phyloP scores from a whole-genome alignment of 768 basidiomycete genomes.

The Phallus indusiatus region DNA sequence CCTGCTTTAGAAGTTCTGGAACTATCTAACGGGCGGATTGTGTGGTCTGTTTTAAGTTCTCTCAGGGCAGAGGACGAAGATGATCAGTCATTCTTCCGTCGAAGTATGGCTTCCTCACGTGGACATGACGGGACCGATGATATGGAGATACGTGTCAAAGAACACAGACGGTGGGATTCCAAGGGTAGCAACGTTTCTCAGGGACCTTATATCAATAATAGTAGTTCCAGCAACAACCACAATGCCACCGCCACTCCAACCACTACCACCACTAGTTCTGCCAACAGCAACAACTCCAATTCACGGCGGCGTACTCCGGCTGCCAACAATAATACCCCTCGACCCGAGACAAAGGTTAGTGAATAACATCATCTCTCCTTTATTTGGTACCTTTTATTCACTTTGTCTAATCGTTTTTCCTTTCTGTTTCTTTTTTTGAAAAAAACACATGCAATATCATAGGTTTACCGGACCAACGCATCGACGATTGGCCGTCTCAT shows the following conservation, averaged over 20 bases:
- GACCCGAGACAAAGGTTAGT: conserved; percentile 79
- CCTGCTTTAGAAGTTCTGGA: conserved; percentile 74
- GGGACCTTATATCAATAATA: neutral
- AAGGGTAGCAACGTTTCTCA: conserved; percentile 50
- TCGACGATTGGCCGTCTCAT: conserved; percentile 78
- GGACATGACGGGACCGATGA: conserved; percentile 40
- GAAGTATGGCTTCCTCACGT: conserved; percentile 7
- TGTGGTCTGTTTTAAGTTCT: conserved; percentile 73
- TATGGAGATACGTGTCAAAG: conserved; percentile 69
- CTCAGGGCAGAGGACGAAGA: conserved; percentile 67
- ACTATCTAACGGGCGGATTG: conserved; percentile 78
- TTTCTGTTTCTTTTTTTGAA: neutral
- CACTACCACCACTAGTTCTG: no score
- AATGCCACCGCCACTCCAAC: neutral
- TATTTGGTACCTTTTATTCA: neutral
- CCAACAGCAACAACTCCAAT: conserved; percentile 30
- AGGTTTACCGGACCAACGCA: conserved; percentile 71
- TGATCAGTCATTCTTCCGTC: conserved; percentile 41
- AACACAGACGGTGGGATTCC: conserved; percentile 57
- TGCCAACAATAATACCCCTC: conserved; percentile 38
- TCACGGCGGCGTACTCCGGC: conserved; percentile 46
- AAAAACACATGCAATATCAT: conserved; percentile 9
- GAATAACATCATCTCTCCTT: neutral
- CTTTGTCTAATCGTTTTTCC: neutral
- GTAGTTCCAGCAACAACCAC: neutral